Evolutionary conservation across 768 basidiomycete species (phyloP).

Genomic region (Ramaria sp.): DNA sequence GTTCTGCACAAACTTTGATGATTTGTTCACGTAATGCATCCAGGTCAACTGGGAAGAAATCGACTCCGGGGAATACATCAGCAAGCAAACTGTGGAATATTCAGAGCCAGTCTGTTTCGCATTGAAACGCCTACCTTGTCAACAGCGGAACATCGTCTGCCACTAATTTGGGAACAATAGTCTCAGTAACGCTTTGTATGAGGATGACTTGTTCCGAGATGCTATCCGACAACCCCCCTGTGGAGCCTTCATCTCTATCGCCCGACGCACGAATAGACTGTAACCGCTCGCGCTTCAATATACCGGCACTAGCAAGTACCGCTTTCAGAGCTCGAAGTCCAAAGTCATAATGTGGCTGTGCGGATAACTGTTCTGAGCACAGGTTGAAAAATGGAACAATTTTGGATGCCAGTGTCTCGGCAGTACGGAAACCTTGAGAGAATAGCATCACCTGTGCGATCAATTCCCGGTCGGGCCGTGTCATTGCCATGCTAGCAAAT

Average conservation of each 20-base stretch:
- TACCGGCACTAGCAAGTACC: slow-evolving; percentile 93
- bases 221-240: slow-evolving; percentile 51
- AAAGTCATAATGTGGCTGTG: slow-evolving; percentile 98
- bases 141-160: slow-evolving; percentile 94
- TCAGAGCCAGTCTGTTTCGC: slow-evolving; percentile 7
- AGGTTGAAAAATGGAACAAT: slow-evolving; percentile 99
- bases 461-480: slow-evolving; percentile 92
- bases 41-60: slow-evolving; percentile 82
- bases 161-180: slow-evolving; percentile 95
- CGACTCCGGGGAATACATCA: slow-evolving; percentile 95
- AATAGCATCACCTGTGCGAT: slow-evolving; percentile 99
- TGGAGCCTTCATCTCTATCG: slow-evolving; percentile 15
- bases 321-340: slow-evolving; percentile 96
- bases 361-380: slow-evolving; percentile 92
- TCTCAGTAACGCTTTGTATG: slow-evolving; percentile 97
- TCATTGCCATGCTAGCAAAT: slow-evolving; percentile 87
- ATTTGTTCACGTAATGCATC: slow-evolving; percentile 81
- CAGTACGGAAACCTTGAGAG: slow-evolving; percentile 98
- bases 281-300: slow-evolving; percentile 87
- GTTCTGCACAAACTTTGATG: slow-evolving; percentile 74
- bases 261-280: slow-evolving; percentile 30
- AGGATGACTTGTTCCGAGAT: slow-evolving; percentile 90
- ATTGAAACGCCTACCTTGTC: slow-evolving; percentile 53
- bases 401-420: slow-evolving; percentile 94
- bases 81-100: slow-evolving; percentile 58